Percentiles rank a stretch among this genome's conserved stretches.
Conservation (phyloP, 2,329 filamentous ascomycete genomes). For the Monosporascus sp. region DNA sequence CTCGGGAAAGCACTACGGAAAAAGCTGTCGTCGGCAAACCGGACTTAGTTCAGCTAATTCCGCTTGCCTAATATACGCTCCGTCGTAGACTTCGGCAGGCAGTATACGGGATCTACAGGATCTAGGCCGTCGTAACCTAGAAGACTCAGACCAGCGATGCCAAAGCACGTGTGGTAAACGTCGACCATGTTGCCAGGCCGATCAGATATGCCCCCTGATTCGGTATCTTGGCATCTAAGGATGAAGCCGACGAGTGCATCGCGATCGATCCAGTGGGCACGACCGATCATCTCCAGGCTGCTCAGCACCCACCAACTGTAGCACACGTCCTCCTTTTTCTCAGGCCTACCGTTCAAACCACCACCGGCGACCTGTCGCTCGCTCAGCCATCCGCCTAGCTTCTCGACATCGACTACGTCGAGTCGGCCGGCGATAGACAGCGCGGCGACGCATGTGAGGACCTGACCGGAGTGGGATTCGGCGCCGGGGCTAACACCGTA, state of each 20-base stretch:
- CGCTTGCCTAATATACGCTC: slow-evolving; percentile 49
- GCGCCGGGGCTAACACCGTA: slow-evolving; percentile 87
- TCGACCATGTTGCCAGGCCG: slow-evolving; percentile 92
- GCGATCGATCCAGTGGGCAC: slow-evolving; percentile 88
- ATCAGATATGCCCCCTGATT: slow-evolving; percentile 82
- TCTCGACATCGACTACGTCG: slow-evolving; percentile 76
- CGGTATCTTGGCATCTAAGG: slow-evolving; percentile 78
- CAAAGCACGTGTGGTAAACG: slow-evolving; percentile 93
- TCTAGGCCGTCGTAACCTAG: slow-evolving; percentile 70
- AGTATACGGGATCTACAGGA: slow-evolving; percentile 83
- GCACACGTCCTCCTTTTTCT: slow-evolving; percentile 94
- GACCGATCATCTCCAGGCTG: slow-evolving; percentile 82
- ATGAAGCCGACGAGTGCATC: slow-evolving; percentile 77
- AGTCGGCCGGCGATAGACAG: slow-evolving; percentile 77
- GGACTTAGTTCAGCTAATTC: slow-evolving; percentile 11
- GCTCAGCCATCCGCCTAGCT: slow-evolving; percentile 83
- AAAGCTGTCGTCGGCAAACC: slow-evolving; percentile 2
- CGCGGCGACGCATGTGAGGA: slow-evolving; percentile 89
- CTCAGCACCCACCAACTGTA: slow-evolving; percentile 99
- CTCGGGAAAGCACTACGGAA: background rate
- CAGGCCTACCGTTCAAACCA: slow-evolving; percentile 87
- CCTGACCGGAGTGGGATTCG: slow-evolving; percentile 91
- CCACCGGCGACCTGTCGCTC: slow-evolving; percentile 85
- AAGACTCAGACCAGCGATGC: slow-evolving; percentile 80
- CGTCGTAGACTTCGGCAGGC: slow-evolving; percentile 66